phyloP scores from a whole-genome alignment of 1,284 basidiomycete genomes.

The Pterulicium gracile region DNA sequence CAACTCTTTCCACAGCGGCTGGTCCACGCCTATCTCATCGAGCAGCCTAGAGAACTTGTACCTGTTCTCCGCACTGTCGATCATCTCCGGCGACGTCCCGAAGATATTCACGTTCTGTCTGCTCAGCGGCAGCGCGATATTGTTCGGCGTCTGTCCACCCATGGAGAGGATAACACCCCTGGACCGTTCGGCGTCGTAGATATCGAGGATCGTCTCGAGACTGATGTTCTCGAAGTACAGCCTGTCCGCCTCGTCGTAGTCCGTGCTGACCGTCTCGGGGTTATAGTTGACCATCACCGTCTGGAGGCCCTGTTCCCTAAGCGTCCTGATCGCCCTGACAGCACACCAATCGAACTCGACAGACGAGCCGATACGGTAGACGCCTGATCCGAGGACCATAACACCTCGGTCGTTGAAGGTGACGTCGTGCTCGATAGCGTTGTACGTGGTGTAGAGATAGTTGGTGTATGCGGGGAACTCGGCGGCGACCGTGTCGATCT shows the following conservation, averaged over 20 bases:
- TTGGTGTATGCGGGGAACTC: slow-evolving; percentile 99
- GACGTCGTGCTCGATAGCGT: slow-evolving; percentile 88
- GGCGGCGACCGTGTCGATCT: slow-evolving; percentile 97
- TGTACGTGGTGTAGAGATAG: slow-evolving; percentile 98
- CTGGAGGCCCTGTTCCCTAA: slow-evolving; percentile 89
- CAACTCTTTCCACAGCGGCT: slow-evolving; percentile 95
- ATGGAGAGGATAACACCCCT: slow-evolving; percentile 93
- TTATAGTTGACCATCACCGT: slow-evolving; percentile 99
- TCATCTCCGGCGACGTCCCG: slow-evolving; percentile 98
- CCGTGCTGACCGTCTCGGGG: slow-evolving; percentile 97
- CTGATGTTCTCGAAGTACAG: slow-evolving; percentile 99
- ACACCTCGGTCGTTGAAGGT: slow-evolving; percentile 86
- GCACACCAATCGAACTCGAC: slow-evolving; percentile 99
- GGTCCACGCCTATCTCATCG: slow-evolving; percentile 96
- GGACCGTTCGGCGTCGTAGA: slow-evolving; percentile 88
- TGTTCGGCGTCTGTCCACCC: slow-evolving; percentile 98
- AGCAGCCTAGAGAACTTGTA: slow-evolving; percentile 99
- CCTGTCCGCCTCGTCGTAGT: slow-evolving; percentile 97
- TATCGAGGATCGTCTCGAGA: slow-evolving; percentile 93
- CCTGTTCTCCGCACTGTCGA: slow-evolving; percentile 97
- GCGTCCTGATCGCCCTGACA: slow-evolving; percentile 90
- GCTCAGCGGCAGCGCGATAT: slow-evolving; percentile 89
- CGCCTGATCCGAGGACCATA: slow-evolving; percentile 96
- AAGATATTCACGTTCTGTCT: slow-evolving; percentile 98
- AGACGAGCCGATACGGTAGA: slow-evolving; percentile 97